phyloP scores from a whole-genome alignment of 108 stramenopile species.

The Cyclotella choctawhatcheeana region DNA sequence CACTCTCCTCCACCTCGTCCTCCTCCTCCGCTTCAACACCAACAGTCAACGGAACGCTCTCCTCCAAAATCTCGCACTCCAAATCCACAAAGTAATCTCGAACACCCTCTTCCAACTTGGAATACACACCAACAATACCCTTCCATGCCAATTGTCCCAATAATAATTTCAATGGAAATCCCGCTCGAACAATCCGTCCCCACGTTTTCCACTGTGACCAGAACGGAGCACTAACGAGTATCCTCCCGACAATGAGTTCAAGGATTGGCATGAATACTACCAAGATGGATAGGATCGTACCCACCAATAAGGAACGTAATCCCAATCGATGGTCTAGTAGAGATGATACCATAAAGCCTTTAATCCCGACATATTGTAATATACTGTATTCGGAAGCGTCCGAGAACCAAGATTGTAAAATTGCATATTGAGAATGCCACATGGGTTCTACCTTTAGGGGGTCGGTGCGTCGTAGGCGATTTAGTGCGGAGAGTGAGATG shows the following conservation, averaged over 20 bases:
- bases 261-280: conserved; percentile 66
- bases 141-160: conserved; percentile 79
- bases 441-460: conserved; percentile 89
- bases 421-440: conserved; percentile 85
- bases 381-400: conserved; percentile 64
- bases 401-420: conserved; percentile 75
- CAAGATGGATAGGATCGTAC: conserved; percentile 31
- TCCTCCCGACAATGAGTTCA: conserved; percentile 57
- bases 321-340: conserved; percentile 66
- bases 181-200: conserved; percentile 75
- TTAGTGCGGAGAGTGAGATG: conserved; percentile 77
- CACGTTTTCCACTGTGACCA: conserved; percentile 78
- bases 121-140: conserved; percentile 50
- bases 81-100: conserved; percentile 73
- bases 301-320: conserved; percentile 47
- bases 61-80: conserved; percentile 80
- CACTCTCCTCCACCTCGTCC: conserved; percentile 5
- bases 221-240: conserved; percentile 63
- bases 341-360: conserved; percentile 62
- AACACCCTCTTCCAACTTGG: conserved; percentile 52
- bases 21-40: conserved; percentile 20
- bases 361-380: conserved; percentile 67
- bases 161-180: conserved; percentile 84
- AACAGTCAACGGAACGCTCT: conserved; percentile 71
- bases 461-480: conserved; percentile 83